Evolutionary conservation across 1,284 basidiomycete species (phyloP), one percentile per base, ranked within the genome.

Genomic region (Ganoderma meredithae): DNA sequence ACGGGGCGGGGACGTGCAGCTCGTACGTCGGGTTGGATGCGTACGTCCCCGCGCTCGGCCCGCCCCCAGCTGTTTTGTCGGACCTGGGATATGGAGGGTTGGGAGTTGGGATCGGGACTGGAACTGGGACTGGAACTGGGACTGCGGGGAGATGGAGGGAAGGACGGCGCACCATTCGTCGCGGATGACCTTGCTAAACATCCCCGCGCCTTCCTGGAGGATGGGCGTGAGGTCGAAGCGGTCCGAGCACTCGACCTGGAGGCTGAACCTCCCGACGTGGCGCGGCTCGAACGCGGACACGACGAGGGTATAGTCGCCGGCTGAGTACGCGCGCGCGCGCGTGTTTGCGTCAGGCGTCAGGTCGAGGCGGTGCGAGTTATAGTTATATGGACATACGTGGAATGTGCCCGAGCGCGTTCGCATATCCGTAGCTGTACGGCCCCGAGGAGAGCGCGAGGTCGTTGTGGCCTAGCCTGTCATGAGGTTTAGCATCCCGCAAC

Each of bases 121-220:
- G 12, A 3, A 31, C 27, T 31, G 27, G 1, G 17, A n/a, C 31
- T 44, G 27, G 12, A 3, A 31, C 27, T 31, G 27, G 1, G 55
- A n/a, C 41, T 62, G 22, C 9, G 36, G 19, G 31, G 31, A 31
- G 13, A 13, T n/a, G 19, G 36, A 4, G 8, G 36, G 31, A 13
- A 12, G 31, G 39, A 39, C 17, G 40, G 15, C 87, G 68, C 73
- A 93, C 95, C 95, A 97, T 61, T 82, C 79, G 1, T 92, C 94
- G 25, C 81, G 84, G 3, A 93, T 72, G 0, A 84, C 78, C 70
- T 94, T 91, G 40, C 81, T 82, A 76, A 92, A 97, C 95, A 98
- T 95, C 0, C 96, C 96, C 0, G 95, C 95, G 0, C 95, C 96
- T 80, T 98, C 96, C 65, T 90, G 89, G 0, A 93, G 91, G 72